Evolutionary conservation across 2,329 filamentous ascomycete species (phyloP).

Genomic region (Penicillium hordei): DNA sequence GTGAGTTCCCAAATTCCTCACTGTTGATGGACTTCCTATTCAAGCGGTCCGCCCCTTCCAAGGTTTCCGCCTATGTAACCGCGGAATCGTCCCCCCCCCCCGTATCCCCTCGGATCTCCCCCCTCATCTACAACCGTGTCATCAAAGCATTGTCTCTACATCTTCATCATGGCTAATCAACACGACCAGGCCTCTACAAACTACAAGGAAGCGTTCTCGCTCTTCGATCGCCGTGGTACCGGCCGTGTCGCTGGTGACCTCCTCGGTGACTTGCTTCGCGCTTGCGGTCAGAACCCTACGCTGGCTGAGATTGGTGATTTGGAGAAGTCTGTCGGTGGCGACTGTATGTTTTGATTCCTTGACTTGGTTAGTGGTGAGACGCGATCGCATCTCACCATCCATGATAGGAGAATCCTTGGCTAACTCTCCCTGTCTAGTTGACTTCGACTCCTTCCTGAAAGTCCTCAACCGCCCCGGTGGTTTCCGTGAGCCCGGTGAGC

Average conservation of each 20-base stretch:
- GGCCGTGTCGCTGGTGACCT: slow-evolving; percentile 84
- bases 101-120: neutral
- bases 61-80: slow-evolving; percentile 6
- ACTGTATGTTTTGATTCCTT: slow-evolving; percentile 67
- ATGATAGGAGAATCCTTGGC: neutral
- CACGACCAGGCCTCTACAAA: slow-evolving; percentile 73
- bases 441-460: slow-evolving; percentile 96
- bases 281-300: slow-evolving; percentile 97
- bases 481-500: slow-evolving; percentile 96
- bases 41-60: neutral
- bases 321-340: slow-evolving; percentile 82
- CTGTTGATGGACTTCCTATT: slow-evolving; percentile 8
- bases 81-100: neutral
- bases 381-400: neutral
- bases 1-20: slow-evolving; percentile 4
- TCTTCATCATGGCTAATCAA: slow-evolving; percentile 26
- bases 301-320: slow-evolving; percentile 88
- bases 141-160: slow-evolving; percentile 1
- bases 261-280: slow-evolving; percentile 89
- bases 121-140: slow-evolving; percentile 3
- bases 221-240: slow-evolving; percentile 99
- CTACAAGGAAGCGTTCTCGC: slow-evolving; percentile 99
- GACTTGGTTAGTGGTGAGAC: neutral
- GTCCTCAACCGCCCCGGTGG: slow-evolving; percentile 95
- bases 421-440: slow-evolving; percentile 60